phyloP scores from a whole-genome alignment of 139 green algal genomes.

The Astrephomene gubernaculifera region DNA sequence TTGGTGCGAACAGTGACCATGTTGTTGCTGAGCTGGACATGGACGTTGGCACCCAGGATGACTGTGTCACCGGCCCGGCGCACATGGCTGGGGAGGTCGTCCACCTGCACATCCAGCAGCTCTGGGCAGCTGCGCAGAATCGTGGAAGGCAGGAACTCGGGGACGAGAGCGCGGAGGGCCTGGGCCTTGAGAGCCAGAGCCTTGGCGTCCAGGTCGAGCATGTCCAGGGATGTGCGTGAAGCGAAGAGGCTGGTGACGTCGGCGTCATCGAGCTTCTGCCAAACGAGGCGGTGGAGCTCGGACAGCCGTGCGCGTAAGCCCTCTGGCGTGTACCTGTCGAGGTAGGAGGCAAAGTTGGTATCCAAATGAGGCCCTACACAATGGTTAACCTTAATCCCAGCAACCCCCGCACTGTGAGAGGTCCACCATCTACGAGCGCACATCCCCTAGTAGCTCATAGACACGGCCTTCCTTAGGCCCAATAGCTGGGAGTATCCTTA shows the following conservation, averaged over 20 bases:
- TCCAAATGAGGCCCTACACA: neutral
- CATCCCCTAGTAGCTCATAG: no score
- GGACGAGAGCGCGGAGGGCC: slow-evolving; percentile 13
- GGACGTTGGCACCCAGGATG: neutral
- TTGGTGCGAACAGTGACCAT: slow-evolving; percentile 21
- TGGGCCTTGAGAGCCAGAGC: slow-evolving; percentile 32
- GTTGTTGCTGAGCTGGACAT: slow-evolving; percentile 6
- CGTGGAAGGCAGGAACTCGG: slow-evolving; percentile 30
- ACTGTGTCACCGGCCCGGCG: slow-evolving; percentile 10
- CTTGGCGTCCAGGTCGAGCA: slow-evolving; percentile 39
- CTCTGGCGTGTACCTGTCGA: slow-evolving; percentile 33
- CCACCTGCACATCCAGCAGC: slow-evolving; percentile 35
- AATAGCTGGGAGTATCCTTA: no score
- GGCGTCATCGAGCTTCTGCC: slow-evolving; percentile 38
- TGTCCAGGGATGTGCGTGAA: slow-evolving; percentile 8
- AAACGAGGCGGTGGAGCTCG: slow-evolving; percentile 26
- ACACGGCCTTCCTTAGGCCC: no score
- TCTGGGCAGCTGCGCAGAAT: slow-evolving; percentile 32
- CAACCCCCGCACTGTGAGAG: no score
- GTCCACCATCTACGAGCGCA: neutral
- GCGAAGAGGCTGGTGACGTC: neutral
- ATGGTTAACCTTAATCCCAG: no score
- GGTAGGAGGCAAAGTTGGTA: neutral
- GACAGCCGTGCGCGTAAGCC: slow-evolving; percentile 16
- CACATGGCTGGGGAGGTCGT: slow-evolving; percentile 16